Base-by-base conservation (phyloP, 306 rosid genomes). In the Rosa rugosa region DNA sequence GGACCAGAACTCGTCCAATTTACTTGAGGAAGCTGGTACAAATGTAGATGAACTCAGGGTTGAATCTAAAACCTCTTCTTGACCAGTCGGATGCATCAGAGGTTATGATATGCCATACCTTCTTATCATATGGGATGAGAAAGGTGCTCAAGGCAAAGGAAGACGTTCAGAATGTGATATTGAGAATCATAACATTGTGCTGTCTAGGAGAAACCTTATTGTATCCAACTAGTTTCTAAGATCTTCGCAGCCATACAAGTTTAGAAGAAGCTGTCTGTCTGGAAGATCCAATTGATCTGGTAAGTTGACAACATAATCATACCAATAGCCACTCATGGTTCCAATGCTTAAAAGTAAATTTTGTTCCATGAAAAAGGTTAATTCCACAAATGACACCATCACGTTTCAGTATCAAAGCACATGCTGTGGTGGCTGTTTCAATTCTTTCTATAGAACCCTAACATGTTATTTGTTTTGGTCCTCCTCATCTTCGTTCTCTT, bases 401-500 rank as follows among this genome's bases (percentile, higher is more conserved):
- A 31, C 14, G 72, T 80, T 81, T 54, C 17, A 0, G 44, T 54
- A 57, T 36, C 80, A 67, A 45, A 65, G 68, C 74, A 38, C 20
- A 6, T 65, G 34, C 4, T n/a, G 49, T 75, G 42, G 51, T 50
- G 63, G 78, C 51, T 14, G 67, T 83, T 5, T 53, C 12, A 80
- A 46, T 46, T 64, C 66, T 80, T 77, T 75, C 64, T 3, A 31
- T 31, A 31, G 36, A 31, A 2, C 36, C 36, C 36, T 31, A 2
- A 31, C 36, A 31, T 31, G 36, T 31, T 31, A 31, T 31, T 31
- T 31, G 36, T 31, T 31, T 46, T 81, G 76, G 47, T 81, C 86
- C 5, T 80, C 91, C 85, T 88, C 88, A 16, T 88, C 92, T 77
- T 86, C 92, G 23, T 87, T 88, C 88, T 56, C 57, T 11, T 47